Evolutionary conservation across 176 grass and related monocot species (phyloP), one percentile per base, ranked within the genome.

Genomic region (Triticum urartu): DNA sequence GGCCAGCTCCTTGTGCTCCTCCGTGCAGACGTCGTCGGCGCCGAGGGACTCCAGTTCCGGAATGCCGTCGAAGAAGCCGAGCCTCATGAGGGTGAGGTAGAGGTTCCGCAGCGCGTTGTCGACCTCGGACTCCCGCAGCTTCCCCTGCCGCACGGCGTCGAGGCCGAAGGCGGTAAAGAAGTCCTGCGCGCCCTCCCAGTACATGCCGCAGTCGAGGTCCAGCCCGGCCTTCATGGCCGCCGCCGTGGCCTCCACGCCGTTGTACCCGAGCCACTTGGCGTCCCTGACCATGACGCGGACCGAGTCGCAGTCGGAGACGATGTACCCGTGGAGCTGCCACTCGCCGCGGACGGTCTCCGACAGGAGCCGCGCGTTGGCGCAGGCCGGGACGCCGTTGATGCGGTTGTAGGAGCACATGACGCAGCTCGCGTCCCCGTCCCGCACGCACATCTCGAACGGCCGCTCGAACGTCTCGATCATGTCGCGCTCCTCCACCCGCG

Each of bases 381-480:
- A 94, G 1, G 74, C 86, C 0, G 92, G 92, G 7, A 89, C 15
- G 39, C 90, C 90, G 34, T 94, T 92, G 72, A 94, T 62, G 68
- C 88, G 85, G 74, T 94, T 94, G 93, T 94, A 94, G 68, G 93
- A 94, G 87, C 93, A 94, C 93, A 94, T 94, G 33, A 89, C 93
- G 75, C 90, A 88, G 90, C 90, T 91, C 1, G 83, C 93, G 82
- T 93, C 88, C 45, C 93, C 93, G 26, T 90, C 79, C 0, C 85
- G 17, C 30, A 94, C 75, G 68, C 92, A 94, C 78, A 78, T 81
- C 85, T 94, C 65, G 85, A 94, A 94, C 13, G 92, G 90, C 0
- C 85, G 87, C 63, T 88, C 81, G 82, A 88, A 94, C 8, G 93
- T 94, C 74, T 94, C 93, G 13, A 72, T 50, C 87, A 94, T 83